A percentile compares a stretch with the other conserved stretches of the same genome.
These are phyloP conservation scores for Umbilicus rupestris DNA, from an alignment of 164 flowering plant species.

Conservation along the genomic window DNA sequence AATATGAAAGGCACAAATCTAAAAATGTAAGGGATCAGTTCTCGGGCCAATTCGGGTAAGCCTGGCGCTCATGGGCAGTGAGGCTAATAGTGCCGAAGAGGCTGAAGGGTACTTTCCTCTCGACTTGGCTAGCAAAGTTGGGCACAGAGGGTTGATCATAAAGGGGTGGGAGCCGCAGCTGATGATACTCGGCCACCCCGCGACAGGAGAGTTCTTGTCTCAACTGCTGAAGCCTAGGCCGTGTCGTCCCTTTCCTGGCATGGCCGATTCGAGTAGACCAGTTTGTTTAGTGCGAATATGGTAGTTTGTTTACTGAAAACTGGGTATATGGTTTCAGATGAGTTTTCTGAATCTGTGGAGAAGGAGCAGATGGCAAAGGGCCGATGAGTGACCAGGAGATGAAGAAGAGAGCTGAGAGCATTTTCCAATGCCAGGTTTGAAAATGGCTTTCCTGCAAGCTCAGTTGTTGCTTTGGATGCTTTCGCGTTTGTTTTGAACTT, in stretches of 20 bases:
- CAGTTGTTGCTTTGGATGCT: slow-evolving; percentile 36
- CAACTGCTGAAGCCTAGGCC: slow-evolving; percentile 47
- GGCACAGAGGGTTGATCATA: slow-evolving; percentile 40
- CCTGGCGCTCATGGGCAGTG: slow-evolving; percentile 20
- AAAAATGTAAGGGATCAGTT: too few relatives aligned
- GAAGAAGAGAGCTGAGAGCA: slow-evolving; percentile 15
- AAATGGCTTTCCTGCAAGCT: slow-evolving; percentile 37
- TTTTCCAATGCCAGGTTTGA: slow-evolving; percentile 17
- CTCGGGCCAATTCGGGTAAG: background rate
- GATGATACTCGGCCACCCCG: slow-evolving; percentile 54
- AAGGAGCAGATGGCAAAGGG: slow-evolving; percentile 32
- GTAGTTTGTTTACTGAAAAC: slow-evolving; percentile 32
- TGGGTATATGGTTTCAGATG: slow-evolving; percentile 23
- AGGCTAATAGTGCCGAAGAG: slow-evolving; percentile 9
- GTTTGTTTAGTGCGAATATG: slow-evolving; percentile 34
- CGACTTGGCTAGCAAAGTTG: slow-evolving; percentile 22
- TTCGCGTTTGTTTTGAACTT: too few relatives aligned
- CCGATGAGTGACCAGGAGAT: slow-evolving; percentile 34
- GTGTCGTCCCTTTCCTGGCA: slow-evolving; percentile 51
- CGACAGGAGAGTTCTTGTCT: slow-evolving; percentile 51
- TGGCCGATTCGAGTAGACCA: slow-evolving; percentile 79
- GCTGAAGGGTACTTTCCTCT: slow-evolving; percentile 23
- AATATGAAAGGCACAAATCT: too few relatives aligned
- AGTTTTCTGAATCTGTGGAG: slow-evolving; percentile 11
- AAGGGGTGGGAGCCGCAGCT: slow-evolving; percentile 75